Base-by-base conservation (phyloP, 257 asterid genomes). In the Pogostemon cablin region DNA sequence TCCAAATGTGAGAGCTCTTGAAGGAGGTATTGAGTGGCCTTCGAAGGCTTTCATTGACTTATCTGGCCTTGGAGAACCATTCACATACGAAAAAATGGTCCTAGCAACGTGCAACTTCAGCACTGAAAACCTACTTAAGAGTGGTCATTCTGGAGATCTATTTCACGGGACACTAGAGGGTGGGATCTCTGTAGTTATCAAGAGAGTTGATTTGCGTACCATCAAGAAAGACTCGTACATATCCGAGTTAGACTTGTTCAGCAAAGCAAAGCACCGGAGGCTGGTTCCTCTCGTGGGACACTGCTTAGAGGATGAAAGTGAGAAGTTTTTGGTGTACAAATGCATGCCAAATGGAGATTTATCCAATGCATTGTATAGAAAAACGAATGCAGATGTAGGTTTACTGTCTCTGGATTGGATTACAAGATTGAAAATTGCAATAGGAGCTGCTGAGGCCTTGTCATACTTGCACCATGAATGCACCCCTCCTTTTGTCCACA, bases 361-460 rank as follows among this genome's bases (percentile, higher is more conserved):
- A 73, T 83, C 86, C 58, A 86, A 59, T 54, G 81, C 90, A 10
- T 77, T 90, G 66, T 77, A 78, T 65, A 77, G 79, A 47, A 59
- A 47, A 54, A 69, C 67, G 12, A 72, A 64, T 64, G 62, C 63
- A 2, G 88, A 75, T 46, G 83, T 82, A 11, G 85, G 78, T 68
- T 40, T 81, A 63, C 85, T 78, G 82, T 90, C 95, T 9, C 64
- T 88, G 81, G 96, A 90, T 78, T 90, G 96, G 96, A 90, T 90
- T 48, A 90, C 95, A 20, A 74, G 96, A 74, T 75, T 87, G 73
- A 90, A 90, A 72, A 86, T 90, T 34, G 95, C 96, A 0, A 86
- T 77, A 2, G 95, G 95, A 64, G 82, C 84, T 76, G 96, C 96
- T 6, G 96, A 90, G 76, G 95, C 80, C 17, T 79, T 88, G 48